Percentiles rank a stretch among this genome's conserved stretches.
phyloP scores from a whole-genome alignment of 352 stramenopile genomes.

The Phytophthora syringae region DNA sequence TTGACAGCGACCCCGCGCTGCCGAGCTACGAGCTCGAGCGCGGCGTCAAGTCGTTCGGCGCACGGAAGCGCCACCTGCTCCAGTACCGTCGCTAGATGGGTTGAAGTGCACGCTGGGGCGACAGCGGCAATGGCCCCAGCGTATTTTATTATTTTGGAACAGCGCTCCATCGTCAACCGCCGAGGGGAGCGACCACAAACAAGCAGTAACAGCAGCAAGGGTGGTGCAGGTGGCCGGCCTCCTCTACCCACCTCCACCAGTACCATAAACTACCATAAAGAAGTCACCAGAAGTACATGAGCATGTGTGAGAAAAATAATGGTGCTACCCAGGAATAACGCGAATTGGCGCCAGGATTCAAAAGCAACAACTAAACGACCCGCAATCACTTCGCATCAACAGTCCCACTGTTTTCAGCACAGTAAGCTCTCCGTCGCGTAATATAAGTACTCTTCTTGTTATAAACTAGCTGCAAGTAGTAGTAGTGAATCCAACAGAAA shows the following conservation, averaged over 20 bases:
- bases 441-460: background rate
- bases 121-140: slow-evolving; percentile 15
- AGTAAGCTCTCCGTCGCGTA: background rate
- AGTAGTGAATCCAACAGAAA: background rate
- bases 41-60: slow-evolving; percentile 66
- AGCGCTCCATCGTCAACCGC: background rate
- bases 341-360: slow-evolving; percentile 1
- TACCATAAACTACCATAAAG: slow-evolving; percentile 30
- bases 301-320: background rate
- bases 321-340: background rate
- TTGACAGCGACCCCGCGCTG: slow-evolving; percentile 21
- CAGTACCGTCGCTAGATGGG: slow-evolving; percentile 40
- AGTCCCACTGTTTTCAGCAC: slow-evolving; percentile 29
- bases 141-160: slow-evolving; percentile 39
- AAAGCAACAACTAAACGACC: background rate
- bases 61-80: slow-evolving; percentile 56
- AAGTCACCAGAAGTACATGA: slow-evolving; percentile 8
- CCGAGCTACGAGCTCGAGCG: slow-evolving; percentile 33
- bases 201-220: background rate
- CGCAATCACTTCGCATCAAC: slow-evolving; percentile 20
- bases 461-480: background rate
- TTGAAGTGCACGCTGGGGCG: slow-evolving; percentile 15
- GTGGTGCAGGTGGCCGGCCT: slow-evolving; percentile 12
- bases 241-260: slow-evolving; percentile 13
- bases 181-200: slow-evolving; percentile 6